Evolutionary conservation across 2,329 filamentous ascomycete species (phyloP), one percentile per base, ranked within the genome.

Genomic region (Arthrobotrys iridis): DNA sequence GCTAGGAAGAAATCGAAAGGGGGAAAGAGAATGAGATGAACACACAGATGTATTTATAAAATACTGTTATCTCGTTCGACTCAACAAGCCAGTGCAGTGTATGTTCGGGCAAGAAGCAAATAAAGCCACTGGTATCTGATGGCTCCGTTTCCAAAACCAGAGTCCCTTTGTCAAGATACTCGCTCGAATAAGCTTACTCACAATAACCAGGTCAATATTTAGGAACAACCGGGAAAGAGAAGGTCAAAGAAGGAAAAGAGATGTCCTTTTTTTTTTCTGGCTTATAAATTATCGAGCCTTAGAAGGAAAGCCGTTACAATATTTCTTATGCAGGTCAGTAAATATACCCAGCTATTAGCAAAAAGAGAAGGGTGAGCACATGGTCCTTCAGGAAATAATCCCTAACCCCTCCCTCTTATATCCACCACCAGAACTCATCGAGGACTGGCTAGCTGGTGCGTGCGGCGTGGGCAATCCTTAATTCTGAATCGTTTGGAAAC

Each of bases 341-440:
- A 40, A 68, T 28, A 33, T 40, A 33, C n/a, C n/a, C n/a, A n/a
- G n/a, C n/a, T n/a, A 22, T 4, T 13, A 30, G 15, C 24, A 41
- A 24, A 24, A 22, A 59, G 18, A 33, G 20, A 40, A 43, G 46
- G 18, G 28, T 46, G 40, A 58, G 64, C 64, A 67, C 64, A 67
- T 67, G 50, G 64, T 15, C 45, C 28, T 55, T 37, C 15, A 37
- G 30, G 30, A 55, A 55, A 22, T 35, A 35, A 55, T 55, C 30
- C 40, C 24, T 37, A 55, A 46, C 55, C 46, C 45, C 48, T 58
- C 45, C 46, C 20, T 63, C 37, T 71, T 65, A 52, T 65, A 65
- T 55, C 50, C 48, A 43, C 11, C 13, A 6, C 33, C 28, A 46
- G 10, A 15, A 8, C 40, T n/a, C 57, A 37, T 37, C 46, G 46